phyloP scores from a whole-genome alignment of 1,139 yeast genomes.

The Candida neerlandica region DNA sequence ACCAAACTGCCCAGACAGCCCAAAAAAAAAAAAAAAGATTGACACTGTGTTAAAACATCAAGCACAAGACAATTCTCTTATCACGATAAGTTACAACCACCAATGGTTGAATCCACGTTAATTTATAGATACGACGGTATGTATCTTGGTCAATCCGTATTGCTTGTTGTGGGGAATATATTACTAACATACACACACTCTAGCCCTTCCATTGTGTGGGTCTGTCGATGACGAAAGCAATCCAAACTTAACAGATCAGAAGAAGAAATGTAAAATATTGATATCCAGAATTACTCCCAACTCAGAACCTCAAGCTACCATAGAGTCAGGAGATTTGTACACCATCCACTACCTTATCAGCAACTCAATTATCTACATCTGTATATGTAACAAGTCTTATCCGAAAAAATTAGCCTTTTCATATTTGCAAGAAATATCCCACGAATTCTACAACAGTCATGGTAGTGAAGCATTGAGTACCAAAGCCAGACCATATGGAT shows the following conservation, averaged over 20 bases:
- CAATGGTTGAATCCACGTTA: slow-evolving; percentile 73
- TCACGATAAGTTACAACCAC: background rate
- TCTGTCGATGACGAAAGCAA: slow-evolving; percentile 79
- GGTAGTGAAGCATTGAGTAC: slow-evolving; percentile 67
- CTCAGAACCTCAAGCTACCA: slow-evolving; percentile 83
- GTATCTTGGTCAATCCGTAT: slow-evolving; percentile 24
- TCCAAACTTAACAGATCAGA: slow-evolving; percentile 65
- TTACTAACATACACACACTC: slow-evolving; percentile 13
- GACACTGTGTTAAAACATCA: slow-evolving; percentile 6
- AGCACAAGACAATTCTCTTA: background rate
- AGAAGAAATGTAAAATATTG: slow-evolving; percentile 80
- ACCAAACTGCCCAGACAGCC: background rate
- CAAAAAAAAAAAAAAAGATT: background rate
- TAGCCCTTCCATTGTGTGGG: slow-evolving; percentile 88
- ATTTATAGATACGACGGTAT: slow-evolving; percentile 72
- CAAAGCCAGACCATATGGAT: slow-evolving; percentile 83
- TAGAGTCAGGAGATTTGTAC: slow-evolving; percentile 68
- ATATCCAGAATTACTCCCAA: slow-evolving; percentile 76
- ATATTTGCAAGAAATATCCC: slow-evolving; percentile 77
- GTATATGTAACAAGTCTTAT: slow-evolving; percentile 75
- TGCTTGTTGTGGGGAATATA: background rate
- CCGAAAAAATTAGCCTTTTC: slow-evolving; percentile 91
- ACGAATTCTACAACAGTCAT: slow-evolving; percentile 80
- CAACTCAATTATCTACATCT: slow-evolving; percentile 70
- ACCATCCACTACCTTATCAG: slow-evolving; percentile 75